phyloP scores from a whole-genome alignment of 208 protist genomes.

The Acanthamoeba triangularis region DNA sequence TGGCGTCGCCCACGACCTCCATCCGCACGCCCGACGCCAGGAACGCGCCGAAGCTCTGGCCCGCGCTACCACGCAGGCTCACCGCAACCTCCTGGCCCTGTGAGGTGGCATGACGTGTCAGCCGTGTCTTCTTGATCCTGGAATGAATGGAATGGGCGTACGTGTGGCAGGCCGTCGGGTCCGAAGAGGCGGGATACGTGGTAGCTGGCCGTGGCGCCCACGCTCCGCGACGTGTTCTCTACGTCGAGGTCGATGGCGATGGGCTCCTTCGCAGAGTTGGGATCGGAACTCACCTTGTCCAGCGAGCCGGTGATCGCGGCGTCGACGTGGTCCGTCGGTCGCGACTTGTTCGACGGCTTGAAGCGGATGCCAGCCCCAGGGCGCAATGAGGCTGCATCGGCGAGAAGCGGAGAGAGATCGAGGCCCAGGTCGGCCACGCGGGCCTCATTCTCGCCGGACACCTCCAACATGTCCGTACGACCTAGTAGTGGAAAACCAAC shows the following conservation, averaged over 20 bases:
- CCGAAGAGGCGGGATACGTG: conserved; percentile 86
- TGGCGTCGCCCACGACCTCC: conserved; percentile 90
- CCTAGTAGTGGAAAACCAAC: neutral
- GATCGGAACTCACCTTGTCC: neutral
- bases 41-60: conserved; percentile 93
- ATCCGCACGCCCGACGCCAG: conserved; percentile 88
- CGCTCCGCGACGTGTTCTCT: conserved; percentile 88
- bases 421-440: neutral
- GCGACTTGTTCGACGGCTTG: neutral
- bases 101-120: neutral
- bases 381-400: neutral
- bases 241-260: conserved; percentile 81
- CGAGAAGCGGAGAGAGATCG: conserved; percentile 78
- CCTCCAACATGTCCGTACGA: conserved; percentile 55
- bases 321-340: neutral
- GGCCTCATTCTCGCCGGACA: neutral
- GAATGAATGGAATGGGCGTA: neutral
- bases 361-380: conserved; percentile 14
- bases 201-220: conserved; percentile 88
- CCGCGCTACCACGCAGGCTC: conserved; percentile 83
- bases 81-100: neutral
- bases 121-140: neutral
- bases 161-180: conserved; percentile 79
- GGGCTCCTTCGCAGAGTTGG: neutral
- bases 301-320: neutral